A percentile compares a stretch with the other conserved stretches of the same genome.
These are phyloP conservation scores for Saturnispora silvae DNA, from an alignment of 805 yeast species.

Conservation along the genomic window DNA sequence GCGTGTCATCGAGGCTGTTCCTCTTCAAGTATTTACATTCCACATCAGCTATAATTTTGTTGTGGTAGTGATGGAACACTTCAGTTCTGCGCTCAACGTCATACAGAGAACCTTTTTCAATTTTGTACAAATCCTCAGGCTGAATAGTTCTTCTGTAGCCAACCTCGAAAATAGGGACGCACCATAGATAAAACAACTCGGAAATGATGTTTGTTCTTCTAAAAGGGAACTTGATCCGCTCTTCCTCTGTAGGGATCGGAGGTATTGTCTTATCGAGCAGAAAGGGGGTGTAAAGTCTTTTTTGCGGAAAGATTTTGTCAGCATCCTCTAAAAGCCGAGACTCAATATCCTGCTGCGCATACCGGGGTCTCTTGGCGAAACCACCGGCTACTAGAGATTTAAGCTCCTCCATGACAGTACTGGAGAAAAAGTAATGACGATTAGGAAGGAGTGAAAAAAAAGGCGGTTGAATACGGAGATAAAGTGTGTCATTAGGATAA, in stretches of 20 bases:
- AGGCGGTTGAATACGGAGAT: too few relatives aligned
- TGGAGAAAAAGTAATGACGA: background rate
- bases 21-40: constrained; percentile 24
- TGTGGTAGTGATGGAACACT: constrained; percentile 28
- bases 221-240: constrained; percentile 37
- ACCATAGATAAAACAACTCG: constrained; percentile 53
- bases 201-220: constrained; percentile 30
- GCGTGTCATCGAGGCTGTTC: constrained; percentile 24
- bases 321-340: constrained; percentile 12
- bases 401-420: constrained; percentile 3
- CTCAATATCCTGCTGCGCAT: constrained; percentile 13
- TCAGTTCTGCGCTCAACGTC: constrained; percentile 31
- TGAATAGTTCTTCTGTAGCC: constrained; percentile 67
- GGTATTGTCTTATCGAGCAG: constrained; percentile 32
- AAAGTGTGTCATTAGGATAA: too few relatives aligned
- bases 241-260: constrained; percentile 41
- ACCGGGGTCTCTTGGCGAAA: constrained; percentile 1
- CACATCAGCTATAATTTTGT: constrained; percentile 22
- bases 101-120: constrained; percentile 29
- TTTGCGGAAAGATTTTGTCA: constrained; percentile 24
- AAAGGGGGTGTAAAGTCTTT: constrained; percentile 26
- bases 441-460: background rate
- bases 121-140: constrained; percentile 49
- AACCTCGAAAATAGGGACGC: constrained; percentile 46
- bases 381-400: constrained; percentile 5